A percentile compares a stretch with the other conserved stretches of the same genome.
phyloP scores from a whole-genome alignment of 2,329 filamentous ascomycete species.

The Aspergillus neotritici region DNA sequence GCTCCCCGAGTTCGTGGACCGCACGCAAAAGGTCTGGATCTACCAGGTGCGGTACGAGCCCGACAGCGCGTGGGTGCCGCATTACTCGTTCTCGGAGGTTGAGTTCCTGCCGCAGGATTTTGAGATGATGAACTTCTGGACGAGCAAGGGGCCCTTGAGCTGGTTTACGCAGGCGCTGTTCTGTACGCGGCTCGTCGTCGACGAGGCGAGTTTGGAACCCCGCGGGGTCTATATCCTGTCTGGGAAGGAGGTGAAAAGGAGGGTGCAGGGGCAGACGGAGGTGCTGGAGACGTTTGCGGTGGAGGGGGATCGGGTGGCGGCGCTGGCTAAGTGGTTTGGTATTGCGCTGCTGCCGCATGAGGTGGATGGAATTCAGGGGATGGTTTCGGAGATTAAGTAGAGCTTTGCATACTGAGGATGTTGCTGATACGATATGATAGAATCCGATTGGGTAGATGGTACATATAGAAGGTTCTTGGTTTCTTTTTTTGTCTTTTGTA shows the following conservation, averaged over 20 bases:
- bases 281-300: slow-evolving; percentile 44
- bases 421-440: slow-evolving; percentile 1
- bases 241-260: slow-evolving; percentile 50
- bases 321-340: slow-evolving; percentile 49
- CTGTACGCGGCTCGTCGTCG: slow-evolving; percentile 51
- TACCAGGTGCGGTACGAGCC: slow-evolving; percentile 53
- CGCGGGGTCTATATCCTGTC: slow-evolving; percentile 51
- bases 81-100: slow-evolving; percentile 61
- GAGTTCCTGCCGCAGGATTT: slow-evolving; percentile 61
- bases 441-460: slow-evolving; percentile 10
- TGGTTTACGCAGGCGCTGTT: slow-evolving; percentile 54
- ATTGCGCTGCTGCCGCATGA: slow-evolving; percentile 50
- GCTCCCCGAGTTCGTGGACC: slow-evolving; percentile 42
- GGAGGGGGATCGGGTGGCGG: slow-evolving; percentile 52
- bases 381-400: slow-evolving; percentile 43
- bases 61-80: slow-evolving; percentile 51
- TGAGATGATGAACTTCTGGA: slow-evolving; percentile 54
- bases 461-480: slow-evolving; percentile 11
- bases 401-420: slow-evolving; percentile 1
- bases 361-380: slow-evolving; percentile 46
- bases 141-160: slow-evolving; percentile 45
- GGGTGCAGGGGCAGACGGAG: slow-evolving; percentile 47
- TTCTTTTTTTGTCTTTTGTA: slow-evolving; percentile 1
- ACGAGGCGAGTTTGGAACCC: slow-evolving; percentile 43
- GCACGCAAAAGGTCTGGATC: slow-evolving; percentile 53